phyloP scores from a whole-genome alignment of 306 rosid genomes.

The Albizia julibrissin region DNA sequence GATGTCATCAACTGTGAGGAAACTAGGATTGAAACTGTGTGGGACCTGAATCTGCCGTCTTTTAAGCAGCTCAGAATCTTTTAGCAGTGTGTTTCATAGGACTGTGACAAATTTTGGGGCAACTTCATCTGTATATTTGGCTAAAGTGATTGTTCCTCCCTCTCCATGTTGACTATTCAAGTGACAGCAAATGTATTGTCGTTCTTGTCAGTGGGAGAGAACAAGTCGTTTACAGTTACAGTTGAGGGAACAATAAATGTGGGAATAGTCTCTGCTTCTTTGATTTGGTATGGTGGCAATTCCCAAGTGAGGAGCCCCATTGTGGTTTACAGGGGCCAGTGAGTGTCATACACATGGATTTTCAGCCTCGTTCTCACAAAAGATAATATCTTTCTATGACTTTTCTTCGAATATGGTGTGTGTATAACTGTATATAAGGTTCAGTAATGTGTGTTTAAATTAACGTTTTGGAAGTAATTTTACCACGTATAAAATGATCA shows the following conservation, averaged over 20 bases:
- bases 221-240: background rate
- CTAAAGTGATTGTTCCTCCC: background rate
- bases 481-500: too few species aligned
- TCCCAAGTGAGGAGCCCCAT: slow-evolving; percentile 22
- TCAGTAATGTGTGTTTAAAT: too few species aligned
- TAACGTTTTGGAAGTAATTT: too few species aligned
- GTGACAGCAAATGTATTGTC: slow-evolving; percentile 16
- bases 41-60: slow-evolving; percentile 45
- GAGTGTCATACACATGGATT: background rate
- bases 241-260: background rate
- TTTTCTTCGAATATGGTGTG: too few species aligned
- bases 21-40: background rate
- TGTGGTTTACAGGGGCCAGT: background rate
- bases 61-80: background rate
- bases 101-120: background rate
- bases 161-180: background rate
- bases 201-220: background rate
- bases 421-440: too few species aligned
- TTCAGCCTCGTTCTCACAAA: too few species aligned
- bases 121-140: background rate
- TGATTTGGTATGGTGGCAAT: slow-evolving; percentile 19
- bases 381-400: too few species aligned
- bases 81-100: background rate
- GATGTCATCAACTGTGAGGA: background rate
- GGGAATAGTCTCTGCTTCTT: background rate